These are phyloP conservation scores for Acer yangbiense DNA, from an alignment of 345 rosid genomes.

Conservation along the genomic window DNA sequence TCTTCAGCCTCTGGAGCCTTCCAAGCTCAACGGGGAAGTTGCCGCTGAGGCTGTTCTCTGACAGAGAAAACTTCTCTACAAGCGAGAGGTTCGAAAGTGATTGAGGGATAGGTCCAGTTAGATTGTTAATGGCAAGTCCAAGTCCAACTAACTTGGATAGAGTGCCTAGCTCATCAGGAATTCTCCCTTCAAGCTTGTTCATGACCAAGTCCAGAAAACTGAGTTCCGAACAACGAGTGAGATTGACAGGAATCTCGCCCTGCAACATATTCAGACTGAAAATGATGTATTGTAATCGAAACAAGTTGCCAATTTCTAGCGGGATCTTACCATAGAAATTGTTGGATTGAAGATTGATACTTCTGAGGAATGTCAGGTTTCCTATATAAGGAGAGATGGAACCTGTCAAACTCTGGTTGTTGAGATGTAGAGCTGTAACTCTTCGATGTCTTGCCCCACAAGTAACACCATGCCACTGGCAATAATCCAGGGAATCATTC, in stretches of 20 bases:
- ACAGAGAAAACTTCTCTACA: slow-evolving; percentile 6
- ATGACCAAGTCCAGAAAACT: slow-evolving; percentile 7
- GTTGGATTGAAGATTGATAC: slow-evolving; percentile 22
- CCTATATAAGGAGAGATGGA: slow-evolving; percentile 30
- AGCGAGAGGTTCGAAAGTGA: slow-evolving; percentile 27
- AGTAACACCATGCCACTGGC: slow-evolving; percentile 30
- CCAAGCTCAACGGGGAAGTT: slow-evolving; percentile 28
- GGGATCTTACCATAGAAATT: slow-evolving; percentile 30
- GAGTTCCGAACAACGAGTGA: slow-evolving; percentile 28
- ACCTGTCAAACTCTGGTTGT: slow-evolving; percentile 24
- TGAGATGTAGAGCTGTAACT: slow-evolving; percentile 21
- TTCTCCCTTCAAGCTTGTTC: slow-evolving; percentile 33
- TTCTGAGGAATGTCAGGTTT: slow-evolving; percentile 29
- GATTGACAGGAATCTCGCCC: slow-evolving; percentile 30
- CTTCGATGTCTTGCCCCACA: slow-evolving; percentile 27
- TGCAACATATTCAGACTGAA: slow-evolving; percentile 24
- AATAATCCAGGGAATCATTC: slow-evolving; percentile 28
- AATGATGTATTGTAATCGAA: slow-evolving; percentile 12
- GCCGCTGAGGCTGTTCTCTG: slow-evolving; percentile 31
- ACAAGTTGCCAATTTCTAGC: slow-evolving; percentile 22
- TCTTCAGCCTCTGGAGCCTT: slow-evolving; percentile 14
- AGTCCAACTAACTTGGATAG: slow-evolving; percentile 17
- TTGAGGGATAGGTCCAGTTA: slow-evolving; percentile 31
- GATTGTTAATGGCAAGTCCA: slow-evolving; percentile 25
- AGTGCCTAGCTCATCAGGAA: slow-evolving; percentile 29